Base-by-base conservation (phyloP, 768 basidiomycete species). In the Termitomyces titanicus region DNA sequence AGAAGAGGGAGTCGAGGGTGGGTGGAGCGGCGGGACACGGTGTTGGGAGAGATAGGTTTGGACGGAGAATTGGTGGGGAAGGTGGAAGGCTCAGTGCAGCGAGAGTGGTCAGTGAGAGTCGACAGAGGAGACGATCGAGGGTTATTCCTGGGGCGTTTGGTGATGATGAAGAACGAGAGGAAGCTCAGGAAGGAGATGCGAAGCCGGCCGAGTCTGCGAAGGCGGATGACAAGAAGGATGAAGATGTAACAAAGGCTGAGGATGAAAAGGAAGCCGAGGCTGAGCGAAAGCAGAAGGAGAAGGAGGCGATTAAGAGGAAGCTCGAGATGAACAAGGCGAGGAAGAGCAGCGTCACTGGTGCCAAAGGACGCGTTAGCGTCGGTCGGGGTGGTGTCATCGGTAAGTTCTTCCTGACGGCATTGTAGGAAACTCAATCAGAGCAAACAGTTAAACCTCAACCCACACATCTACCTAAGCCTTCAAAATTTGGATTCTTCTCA, bases 401-500 rank as follows among this genome's bases (percentile, higher is more conserved):
- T 83, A 62, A 70, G 78, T 67, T 51, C 34, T 52, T 43, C 53
- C 47, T 18, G 31, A 13, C 18, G 24, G 20, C n/a, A 13, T 4
- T 29, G 12, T 25, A 13, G 11, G 33, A 45, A 33, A 33, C 34
- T 51, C 15, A 45, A 45, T 25, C 18, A 17, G 2, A 24, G 17
- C 47, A 55, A 29, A 22, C 45, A 75, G 74, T 64, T 18, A 75
- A 77, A 72, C 71, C 71, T 3, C 73, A 74, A 63, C 66, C 49
- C 5, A 10, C 47, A 24, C 20, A 69, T 5, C 39, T 22, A 17
- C n/a, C 43, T 11, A 82, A 82, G 60, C 71, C 82, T 1, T 74
- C 82, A 4, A 80, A 82, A 35, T 83, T 89, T 55, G 89, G 87
- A 1, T 89, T 92, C 72, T 68, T 92, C 6, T 78, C 84, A 20